Evolutionary conservation across 164 flowering plant species (phyloP).

Genomic region (Chimonanthus salicifolius): DNA sequence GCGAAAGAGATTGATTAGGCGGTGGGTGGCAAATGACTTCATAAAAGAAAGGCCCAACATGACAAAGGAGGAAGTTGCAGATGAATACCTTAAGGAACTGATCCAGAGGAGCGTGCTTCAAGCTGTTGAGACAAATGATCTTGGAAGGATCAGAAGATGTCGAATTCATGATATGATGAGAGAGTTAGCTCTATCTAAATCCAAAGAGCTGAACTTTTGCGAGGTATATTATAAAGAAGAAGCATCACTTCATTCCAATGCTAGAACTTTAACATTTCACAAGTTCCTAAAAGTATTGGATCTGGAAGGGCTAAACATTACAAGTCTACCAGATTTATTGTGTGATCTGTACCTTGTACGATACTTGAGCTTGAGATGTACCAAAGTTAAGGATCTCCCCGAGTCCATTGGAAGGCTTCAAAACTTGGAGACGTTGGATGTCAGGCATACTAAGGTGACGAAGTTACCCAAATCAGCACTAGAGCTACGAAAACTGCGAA

Average conservation of each 20-base stretch:
- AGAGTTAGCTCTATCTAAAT: constrained; percentile 6
- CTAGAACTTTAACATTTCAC: constrained; percentile 5
- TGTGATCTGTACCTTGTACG: neutral
- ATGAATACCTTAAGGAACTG: constrained; percentile 8
- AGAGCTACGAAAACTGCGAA: neutral
- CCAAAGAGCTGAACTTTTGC: constrained; percentile 3
- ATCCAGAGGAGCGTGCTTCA: constrained; percentile 13
- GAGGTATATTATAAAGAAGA: neutral
- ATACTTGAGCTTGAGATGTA: neutral
- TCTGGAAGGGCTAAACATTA: neutral
- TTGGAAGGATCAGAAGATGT: neutral
- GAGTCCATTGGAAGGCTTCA: neutral
- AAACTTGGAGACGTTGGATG: constrained; percentile 2
- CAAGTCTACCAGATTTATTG: neutral
- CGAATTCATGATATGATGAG: constrained; percentile 16
- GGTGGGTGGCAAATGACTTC: constrained; percentile 26
- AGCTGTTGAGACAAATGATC: neutral
- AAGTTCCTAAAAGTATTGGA: neutral
- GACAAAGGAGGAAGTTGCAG: constrained; percentile 6
- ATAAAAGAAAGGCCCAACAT: neutral
- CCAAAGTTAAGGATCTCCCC: neutral
- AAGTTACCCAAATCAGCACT: neutral
- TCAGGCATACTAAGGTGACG: neutral
- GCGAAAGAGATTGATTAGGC: too few relatives aligned
- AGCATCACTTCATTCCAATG: neutral